Evolutionary conservation across 2,329 filamentous ascomycete species (phyloP).

Genomic region (Epichloe baconii): DNA sequence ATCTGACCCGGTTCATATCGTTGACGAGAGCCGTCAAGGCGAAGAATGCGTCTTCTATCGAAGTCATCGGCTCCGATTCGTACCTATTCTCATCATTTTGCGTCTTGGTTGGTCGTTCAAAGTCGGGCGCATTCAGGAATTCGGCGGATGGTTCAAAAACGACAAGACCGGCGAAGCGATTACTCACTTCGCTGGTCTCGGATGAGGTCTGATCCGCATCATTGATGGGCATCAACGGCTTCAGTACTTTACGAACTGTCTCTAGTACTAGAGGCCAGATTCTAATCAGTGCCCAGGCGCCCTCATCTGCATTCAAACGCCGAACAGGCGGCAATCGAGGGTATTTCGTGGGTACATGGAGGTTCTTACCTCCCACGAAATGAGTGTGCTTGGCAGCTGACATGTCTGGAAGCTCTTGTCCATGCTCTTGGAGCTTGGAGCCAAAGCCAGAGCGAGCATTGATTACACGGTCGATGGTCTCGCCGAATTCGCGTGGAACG

Average conservation of each 20-base stretch:
- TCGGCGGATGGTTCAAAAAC: constrained; percentile 25
- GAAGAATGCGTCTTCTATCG: constrained; percentile 15
- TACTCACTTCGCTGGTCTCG: constrained; percentile 8
- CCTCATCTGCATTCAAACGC: not conserved
- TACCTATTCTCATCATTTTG: constrained; percentile 11
- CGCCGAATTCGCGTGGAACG: constrained; percentile 17
- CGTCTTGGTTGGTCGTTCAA: not conserved
- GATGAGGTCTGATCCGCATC: not conserved
- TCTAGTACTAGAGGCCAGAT: constrained; percentile 17
- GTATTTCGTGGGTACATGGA: constrained; percentile 14
- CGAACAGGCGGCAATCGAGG: not conserved
- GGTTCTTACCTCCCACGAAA: constrained; percentile 12
- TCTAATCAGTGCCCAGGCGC: not conserved
- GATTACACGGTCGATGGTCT: constrained; percentile 25
- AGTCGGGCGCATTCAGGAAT: constrained; percentile 20
- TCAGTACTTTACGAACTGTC: constrained; percentile 19
- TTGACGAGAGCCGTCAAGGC: constrained; percentile 15
- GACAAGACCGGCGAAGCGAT: constrained; percentile 21
- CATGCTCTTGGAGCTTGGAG: constrained; percentile 7
- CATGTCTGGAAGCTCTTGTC: constrained; percentile 5
- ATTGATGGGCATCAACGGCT: constrained; percentile 8
- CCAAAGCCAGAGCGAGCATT: constrained; percentile 18
- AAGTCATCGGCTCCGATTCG: constrained; percentile 16
- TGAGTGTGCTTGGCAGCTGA: constrained; percentile 11
- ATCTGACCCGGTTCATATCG: constrained; percentile 18